phyloP scores from a whole-genome alignment of 805 yeast genomes.

The Saccharomycopsis fibuligera region DNA sequence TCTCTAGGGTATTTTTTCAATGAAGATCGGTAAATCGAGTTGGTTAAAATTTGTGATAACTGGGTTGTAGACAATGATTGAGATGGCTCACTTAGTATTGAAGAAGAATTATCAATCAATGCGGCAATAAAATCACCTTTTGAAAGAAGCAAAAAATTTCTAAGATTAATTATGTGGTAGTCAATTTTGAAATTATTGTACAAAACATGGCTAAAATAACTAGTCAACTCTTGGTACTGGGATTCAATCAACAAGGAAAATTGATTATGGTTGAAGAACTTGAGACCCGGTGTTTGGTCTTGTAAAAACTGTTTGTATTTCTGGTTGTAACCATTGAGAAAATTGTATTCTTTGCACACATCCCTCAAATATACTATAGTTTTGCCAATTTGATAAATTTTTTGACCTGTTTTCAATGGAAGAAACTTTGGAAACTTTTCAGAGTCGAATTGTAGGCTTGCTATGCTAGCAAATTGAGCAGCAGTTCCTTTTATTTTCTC shows the following conservation, averaged over 20 bases:
- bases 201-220: constrained; percentile 13
- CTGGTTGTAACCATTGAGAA: constrained; percentile 46
- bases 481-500: background rate
- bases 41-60: constrained; percentile 56
- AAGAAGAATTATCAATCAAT: constrained; percentile 49
- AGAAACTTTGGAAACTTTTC: constrained; percentile 42
- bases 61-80: constrained; percentile 57
- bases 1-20: constrained; percentile 34
- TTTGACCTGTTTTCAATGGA: constrained; percentile 32
- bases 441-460: constrained; percentile 28
- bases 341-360: constrained; percentile 60
- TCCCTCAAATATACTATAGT: constrained; percentile 56
- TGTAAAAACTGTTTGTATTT: constrained; percentile 19
- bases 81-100: constrained; percentile 54
- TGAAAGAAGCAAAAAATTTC: constrained; percentile 50
- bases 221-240: constrained; percentile 15
- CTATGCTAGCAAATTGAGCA: constrained; percentile 6
- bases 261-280: constrained; percentile 7
- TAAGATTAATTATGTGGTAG: constrained; percentile 24
- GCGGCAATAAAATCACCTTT: constrained; percentile 78
- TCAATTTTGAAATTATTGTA: constrained; percentile 16
- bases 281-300: constrained; percentile 9
- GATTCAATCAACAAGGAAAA: constrained; percentile 13
- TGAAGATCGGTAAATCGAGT: constrained; percentile 54
- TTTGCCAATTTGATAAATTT: constrained; percentile 65